These are phyloP conservation scores for Pharus latifolius DNA, from an alignment of 176 grass and related monocot genomes.

Conservation along the genomic window DNA sequence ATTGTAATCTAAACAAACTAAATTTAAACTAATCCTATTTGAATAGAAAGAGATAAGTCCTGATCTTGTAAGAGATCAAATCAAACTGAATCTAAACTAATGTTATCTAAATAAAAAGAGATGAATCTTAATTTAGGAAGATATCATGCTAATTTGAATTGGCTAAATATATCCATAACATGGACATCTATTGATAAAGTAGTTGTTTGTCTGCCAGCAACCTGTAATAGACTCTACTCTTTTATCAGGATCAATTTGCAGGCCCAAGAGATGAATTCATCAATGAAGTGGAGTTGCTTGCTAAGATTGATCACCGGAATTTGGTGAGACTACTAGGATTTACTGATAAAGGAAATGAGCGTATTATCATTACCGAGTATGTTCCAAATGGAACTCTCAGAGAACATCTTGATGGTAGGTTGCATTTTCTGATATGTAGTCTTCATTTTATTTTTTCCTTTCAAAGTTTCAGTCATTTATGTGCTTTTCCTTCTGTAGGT, in stretches of 20 bases:
- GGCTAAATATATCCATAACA: too few species aligned
- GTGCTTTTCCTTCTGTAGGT: conserved; percentile 41
- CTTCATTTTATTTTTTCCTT: not conserved
- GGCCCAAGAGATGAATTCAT: conserved; percentile 77
- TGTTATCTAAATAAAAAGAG: too few species aligned
- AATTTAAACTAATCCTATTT: too few species aligned
- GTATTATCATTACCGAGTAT: conserved; percentile 91
- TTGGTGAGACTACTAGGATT: conserved; percentile 93
- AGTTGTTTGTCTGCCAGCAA: not conserved
- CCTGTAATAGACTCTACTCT: conserved; percentile 3
- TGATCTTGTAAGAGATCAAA: too few species aligned
- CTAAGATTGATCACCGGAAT: conserved; percentile 96
- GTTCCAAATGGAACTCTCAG: conserved; percentile 95
- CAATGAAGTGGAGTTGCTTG: conserved; percentile 92
- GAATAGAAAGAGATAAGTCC: too few species aligned
- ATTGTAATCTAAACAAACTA: too few species aligned
- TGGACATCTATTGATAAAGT: conserved; percentile 4
- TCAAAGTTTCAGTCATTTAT: not conserved
- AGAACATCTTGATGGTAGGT: conserved; percentile 92
- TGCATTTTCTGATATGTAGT: not conserved
- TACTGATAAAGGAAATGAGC: conserved; percentile 86
- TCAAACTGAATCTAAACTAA: too few species aligned
- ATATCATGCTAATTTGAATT: too few species aligned
- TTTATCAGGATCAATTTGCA: conserved; percentile 70
- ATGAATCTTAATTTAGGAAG: too few species aligned